A percentile compares a stretch with the other conserved stretches of the same genome.
Conservation (phyloP, 2,329 filamentous ascomycete species). For the Sporothrix pseudoabietina region DNA sequence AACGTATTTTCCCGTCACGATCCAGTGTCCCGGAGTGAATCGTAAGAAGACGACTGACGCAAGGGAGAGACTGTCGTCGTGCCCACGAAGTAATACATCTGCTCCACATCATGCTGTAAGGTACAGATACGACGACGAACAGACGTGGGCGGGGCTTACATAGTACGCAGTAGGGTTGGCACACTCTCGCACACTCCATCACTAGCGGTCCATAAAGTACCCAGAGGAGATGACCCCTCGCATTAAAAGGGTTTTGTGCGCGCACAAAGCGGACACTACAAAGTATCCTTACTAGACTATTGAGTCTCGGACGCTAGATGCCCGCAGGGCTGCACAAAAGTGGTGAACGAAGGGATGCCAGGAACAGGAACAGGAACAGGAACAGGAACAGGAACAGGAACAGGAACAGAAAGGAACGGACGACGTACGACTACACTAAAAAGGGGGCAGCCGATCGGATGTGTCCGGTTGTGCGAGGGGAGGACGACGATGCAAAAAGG, state of each 20-base stretch:
- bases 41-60: neutral
- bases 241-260: neutral
- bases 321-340: slow-evolving; percentile 16
- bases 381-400: neutral
- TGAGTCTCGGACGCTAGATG: neutral
- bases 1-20: neutral
- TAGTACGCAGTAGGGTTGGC: too few species aligned
- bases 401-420: neutral
- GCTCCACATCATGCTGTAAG: too few species aligned
- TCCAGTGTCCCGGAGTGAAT: too few species aligned
- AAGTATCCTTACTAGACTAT: too few species aligned
- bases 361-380: neutral
- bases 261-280: too few species aligned
- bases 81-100: too few species aligned
- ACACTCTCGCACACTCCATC: neutral
- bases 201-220: neutral
- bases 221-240: neutral
- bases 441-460: neutral
- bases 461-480: neutral
- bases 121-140: too few species aligned
- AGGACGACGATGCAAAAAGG: neutral
- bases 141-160: too few species aligned
- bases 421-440: neutral
- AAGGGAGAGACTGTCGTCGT: neutral
- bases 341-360: slow-evolving; percentile 5